Evolutionary conservation across 306 rosid genomes (phyloP).

Genomic region (Medicago ruthenica): DNA sequence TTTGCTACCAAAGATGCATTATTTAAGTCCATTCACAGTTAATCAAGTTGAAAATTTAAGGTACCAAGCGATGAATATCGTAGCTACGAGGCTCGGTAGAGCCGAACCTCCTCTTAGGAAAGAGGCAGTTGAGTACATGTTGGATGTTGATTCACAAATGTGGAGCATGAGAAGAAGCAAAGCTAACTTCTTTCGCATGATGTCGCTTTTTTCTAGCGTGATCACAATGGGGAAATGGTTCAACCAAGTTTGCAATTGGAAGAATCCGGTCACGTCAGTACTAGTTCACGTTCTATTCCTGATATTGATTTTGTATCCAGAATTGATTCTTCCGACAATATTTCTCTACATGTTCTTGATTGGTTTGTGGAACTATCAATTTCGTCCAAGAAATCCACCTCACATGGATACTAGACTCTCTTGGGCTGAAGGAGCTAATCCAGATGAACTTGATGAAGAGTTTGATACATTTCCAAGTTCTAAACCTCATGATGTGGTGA

Average conservation of each 20-base stretch:
- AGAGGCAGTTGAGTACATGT: slow-evolving; percentile 93
- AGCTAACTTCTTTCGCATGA: slow-evolving; percentile 88
- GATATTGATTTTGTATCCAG: slow-evolving; percentile 84
- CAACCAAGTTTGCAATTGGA: slow-evolving; percentile 83
- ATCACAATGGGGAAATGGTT: slow-evolving; percentile 75
- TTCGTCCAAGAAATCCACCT: slow-evolving; percentile 72
- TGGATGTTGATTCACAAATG: slow-evolving; percentile 89
- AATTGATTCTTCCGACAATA: slow-evolving; percentile 83
- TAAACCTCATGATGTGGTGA: slow-evolving; percentile 62
- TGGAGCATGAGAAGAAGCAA: slow-evolving; percentile 99
- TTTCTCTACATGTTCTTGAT: slow-evolving; percentile 95
- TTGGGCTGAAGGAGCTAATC: slow-evolving; percentile 83
- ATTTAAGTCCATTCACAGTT: slow-evolving; percentile 83
- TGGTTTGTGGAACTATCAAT: slow-evolving; percentile 91
- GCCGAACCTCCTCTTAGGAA: slow-evolving; percentile 94
- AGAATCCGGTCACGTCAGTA: slow-evolving; percentile 74
- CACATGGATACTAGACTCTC: slow-evolving; percentile 92
- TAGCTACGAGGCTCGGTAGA: slow-evolving; percentile 75
- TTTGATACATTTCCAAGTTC: slow-evolving; percentile 94
- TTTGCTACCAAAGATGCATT: slow-evolving; percentile 94
- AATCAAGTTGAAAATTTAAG: slow-evolving; percentile 85
- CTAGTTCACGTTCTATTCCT: slow-evolving; percentile 80
- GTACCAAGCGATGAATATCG: slow-evolving; percentile 92
- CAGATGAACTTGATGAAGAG: slow-evolving; percentile 94
- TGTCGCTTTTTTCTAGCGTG: slow-evolving; percentile 76